Conservation (phyloP, 768 basidiomycete species). For the Pisolithus orientalis region DNA sequence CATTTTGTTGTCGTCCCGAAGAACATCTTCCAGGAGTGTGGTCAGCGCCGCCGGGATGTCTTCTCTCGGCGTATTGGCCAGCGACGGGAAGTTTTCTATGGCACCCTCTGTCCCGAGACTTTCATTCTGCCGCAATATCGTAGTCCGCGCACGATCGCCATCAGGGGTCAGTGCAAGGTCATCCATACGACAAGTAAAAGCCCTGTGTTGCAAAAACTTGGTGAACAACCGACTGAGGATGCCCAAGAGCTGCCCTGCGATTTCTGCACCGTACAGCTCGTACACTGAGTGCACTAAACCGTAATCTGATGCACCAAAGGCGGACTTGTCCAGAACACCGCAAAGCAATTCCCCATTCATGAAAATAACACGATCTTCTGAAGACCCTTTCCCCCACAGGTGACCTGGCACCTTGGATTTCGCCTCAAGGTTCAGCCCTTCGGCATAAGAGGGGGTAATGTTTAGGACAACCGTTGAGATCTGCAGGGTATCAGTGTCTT, state of each 20-base stretch:
- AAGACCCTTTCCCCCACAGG: constrained; percentile 75
- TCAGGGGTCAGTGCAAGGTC: constrained; percentile 85
- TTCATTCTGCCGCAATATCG: constrained; percentile 60
- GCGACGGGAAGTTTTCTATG: constrained; percentile 83
- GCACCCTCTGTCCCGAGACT: constrained; percentile 82
- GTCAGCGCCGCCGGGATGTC: constrained; percentile 56
- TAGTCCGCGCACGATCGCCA: constrained; percentile 64
- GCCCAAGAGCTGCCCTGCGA: constrained; percentile 87
- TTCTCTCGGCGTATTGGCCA: constrained; percentile 41
- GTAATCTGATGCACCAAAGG: constrained; percentile 93
- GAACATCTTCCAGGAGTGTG: constrained; percentile 79
- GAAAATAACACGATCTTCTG: constrained; percentile 84
- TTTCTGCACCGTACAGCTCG: constrained; percentile 87
- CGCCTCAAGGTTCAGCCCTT: constrained; percentile 79
- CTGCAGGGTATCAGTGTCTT: constrained; percentile 32
- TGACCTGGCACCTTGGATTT: constrained; percentile 86
- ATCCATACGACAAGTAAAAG: constrained; percentile 98
- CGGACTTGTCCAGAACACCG: constrained; percentile 94
- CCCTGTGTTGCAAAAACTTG: constrained; percentile 93
- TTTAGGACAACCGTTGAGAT: constrained; percentile 93
- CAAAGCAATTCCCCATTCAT: constrained; percentile 90
- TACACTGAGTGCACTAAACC: constrained; percentile 96
- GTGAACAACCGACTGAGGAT: constrained; percentile 93
- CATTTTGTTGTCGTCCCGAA: constrained; percentile 96
- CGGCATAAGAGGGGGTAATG: constrained; percentile 72